Base-by-base conservation (phyloP, 2,329 filamentous ascomycete species). In the Westerdykella ornata region DNA sequence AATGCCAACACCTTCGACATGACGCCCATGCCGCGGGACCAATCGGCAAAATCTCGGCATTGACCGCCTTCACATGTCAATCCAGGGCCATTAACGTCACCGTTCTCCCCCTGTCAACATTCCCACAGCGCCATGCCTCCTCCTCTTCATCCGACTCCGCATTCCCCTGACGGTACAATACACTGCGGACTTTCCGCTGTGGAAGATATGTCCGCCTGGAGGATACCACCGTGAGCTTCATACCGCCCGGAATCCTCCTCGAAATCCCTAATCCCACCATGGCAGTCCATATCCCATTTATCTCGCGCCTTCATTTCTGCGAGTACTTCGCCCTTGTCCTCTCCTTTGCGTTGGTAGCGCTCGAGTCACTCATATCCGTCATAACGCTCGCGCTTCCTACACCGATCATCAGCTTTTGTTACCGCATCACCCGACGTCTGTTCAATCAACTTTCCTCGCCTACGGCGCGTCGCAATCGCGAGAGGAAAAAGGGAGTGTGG, bases 321-420 rank as follows among this genome's bases (percentile, higher is more conserved):
- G 89, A 98, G 71, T 97, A 97, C 70, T 69, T 94, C 48, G 88
- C 89, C 30, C 78, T 98, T 33, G 68, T 92, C 35, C 81, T 82
- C 41, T 97, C 90, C 6, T 85, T 97, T 57, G 58, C 87, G 39
- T 77, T 98, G 29, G 82, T 97, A 44, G 75, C 80, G 35, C 75
- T 95, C 51, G 92, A 98, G 67, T 81, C 82, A 42, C 59, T 94
- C 46, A 84, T 95, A 56, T 82, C 90, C 55, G 73, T 94, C 44
- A 78, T 95, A 47, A 97, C 92, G 1, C 77, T 96, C 47, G 86
- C 87, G 28, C 77, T 98, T 32, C 92, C 90, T 18, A 77, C 81
- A 17, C 83, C 88, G 13, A 75, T 97, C 34, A 85, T 97, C 54
- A 74, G 77, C 43, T 77, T 96, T 54, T 88, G 81, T 65, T 96